Evolutionary conservation across 148 eudicot species (phyloP).

Genomic region (Fagopyrum homotropicum): DNA sequence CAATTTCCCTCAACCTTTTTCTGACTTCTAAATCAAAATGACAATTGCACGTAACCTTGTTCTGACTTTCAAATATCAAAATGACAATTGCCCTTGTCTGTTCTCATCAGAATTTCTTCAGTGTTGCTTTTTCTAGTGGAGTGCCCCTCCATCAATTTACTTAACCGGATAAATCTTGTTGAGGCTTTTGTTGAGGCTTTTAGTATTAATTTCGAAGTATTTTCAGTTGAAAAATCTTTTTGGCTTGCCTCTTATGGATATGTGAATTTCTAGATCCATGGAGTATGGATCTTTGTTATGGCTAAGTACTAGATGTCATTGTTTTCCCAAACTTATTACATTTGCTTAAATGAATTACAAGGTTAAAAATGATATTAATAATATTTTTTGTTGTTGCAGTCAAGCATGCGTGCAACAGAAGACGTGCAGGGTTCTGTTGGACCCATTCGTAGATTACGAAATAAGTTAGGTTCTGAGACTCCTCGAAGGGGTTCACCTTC

Average conservation of each 20-base stretch:
- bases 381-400: slow-evolving; percentile 19
- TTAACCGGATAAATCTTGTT: background rate
- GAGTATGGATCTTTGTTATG: background rate
- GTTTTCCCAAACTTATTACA: background rate
- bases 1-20: too few relatives aligned
- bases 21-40: background rate
- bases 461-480: slow-evolving; percentile 47
- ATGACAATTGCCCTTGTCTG: background rate
- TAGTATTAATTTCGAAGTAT: background rate
- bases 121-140: background rate
- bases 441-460: slow-evolving; percentile 56
- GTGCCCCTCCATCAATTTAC: background rate
- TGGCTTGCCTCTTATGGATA: background rate
- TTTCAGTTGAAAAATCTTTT: background rate
- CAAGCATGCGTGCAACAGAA: slow-evolving; percentile 24
- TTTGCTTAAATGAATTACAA: background rate
- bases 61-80: background rate
- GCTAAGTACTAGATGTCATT: background rate
- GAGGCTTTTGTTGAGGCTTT: background rate
- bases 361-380: background rate
- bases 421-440: slow-evolving; percentile 62
- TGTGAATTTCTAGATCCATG: background rate
- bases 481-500: slow-evolving; percentile 42
- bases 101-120: background rate
- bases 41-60: background rate